Percentiles rank a stretch among this genome's conserved stretches.
phyloP scores from a whole-genome alignment of 345 rosid species.

The Microcos paniculata region DNA sequence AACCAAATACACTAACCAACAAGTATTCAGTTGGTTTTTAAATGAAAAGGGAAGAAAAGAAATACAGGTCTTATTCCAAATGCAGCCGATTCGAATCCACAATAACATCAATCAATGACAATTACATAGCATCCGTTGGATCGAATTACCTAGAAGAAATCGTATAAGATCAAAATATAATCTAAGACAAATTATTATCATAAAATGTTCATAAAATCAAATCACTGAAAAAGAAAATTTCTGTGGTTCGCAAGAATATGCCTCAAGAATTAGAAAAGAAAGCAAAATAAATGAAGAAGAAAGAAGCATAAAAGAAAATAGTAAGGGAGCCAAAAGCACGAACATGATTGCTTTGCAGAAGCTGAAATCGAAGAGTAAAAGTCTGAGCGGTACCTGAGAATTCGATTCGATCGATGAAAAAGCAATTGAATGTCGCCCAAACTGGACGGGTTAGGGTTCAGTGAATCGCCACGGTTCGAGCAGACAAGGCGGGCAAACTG shows the following conservation, averaged over 20 bases:
- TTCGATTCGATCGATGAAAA: background rate
- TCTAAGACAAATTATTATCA: background rate
- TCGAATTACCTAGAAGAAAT: background rate
- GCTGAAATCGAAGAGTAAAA: background rate
- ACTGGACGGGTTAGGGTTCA: conserved; percentile 2
- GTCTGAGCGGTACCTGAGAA: background rate
- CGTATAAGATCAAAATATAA: background rate
- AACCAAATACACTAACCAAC: background rate
- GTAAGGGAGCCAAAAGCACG: background rate
- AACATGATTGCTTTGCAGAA: background rate
- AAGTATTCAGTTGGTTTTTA: background rate
- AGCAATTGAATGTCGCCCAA: background rate
- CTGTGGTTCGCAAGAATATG: background rate
- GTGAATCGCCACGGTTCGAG: background rate
- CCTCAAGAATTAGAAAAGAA: too few species aligned
- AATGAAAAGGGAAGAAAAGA: background rate
- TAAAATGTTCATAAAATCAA: background rate
- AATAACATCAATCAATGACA: background rate
- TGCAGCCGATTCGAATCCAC: background rate
- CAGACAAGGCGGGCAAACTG: background rate
- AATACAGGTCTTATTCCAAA: background rate
- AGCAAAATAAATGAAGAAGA: too few species aligned
- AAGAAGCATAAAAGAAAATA: background rate
- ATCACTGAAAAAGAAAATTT: background rate
- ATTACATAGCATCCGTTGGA: background rate